phyloP scores from a whole-genome alignment of 1,139 yeast species.

The Saccharomyces hybrid region DNA sequence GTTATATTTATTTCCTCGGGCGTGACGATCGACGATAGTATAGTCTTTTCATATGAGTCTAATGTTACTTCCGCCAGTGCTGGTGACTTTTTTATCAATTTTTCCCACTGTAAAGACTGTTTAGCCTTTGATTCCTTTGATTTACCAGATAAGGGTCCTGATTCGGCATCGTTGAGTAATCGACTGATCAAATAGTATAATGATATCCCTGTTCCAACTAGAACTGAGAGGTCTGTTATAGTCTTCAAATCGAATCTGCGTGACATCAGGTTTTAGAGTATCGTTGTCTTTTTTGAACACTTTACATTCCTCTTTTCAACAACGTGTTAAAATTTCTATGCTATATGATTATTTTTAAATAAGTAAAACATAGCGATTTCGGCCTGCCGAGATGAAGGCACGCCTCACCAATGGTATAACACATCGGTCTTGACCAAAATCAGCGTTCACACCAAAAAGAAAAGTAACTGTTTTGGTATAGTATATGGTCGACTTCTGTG shows the following conservation, averaged over 20 bases:
- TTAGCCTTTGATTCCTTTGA: constrained; percentile 61
- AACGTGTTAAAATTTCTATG: too few relatives aligned
- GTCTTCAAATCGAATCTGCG: constrained; percentile 48
- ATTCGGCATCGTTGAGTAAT: constrained; percentile 43
- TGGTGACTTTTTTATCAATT: constrained; percentile 53
- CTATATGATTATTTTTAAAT: too few relatives aligned
- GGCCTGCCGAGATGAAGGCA: too few relatives aligned
- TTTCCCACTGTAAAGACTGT: constrained; percentile 55
- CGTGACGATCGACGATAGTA: constrained; percentile 67
- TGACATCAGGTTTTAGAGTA: constrained; percentile 15
- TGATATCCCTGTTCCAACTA: constrained; percentile 78
- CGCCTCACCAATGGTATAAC: too few relatives aligned
- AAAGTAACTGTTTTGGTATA: too few relatives aligned
- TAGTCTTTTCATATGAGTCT: constrained; percentile 69
- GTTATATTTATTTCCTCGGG: constrained; percentile 74
- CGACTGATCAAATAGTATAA: constrained; percentile 63
- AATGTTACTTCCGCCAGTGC: constrained; percentile 46
- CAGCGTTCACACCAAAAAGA: too few relatives aligned
- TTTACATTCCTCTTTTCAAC: too few relatives aligned
- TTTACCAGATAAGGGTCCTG: constrained; percentile 44
- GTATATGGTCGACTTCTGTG: too few relatives aligned
- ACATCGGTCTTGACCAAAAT: too few relatives aligned
- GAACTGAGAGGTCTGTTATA: constrained; percentile 60
- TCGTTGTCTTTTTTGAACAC: too few relatives aligned
- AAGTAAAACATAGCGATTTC: too few relatives aligned